phyloP scores from a whole-genome alignment of 768 basidiomycete species.

The Termitomyces sp. region DNA sequence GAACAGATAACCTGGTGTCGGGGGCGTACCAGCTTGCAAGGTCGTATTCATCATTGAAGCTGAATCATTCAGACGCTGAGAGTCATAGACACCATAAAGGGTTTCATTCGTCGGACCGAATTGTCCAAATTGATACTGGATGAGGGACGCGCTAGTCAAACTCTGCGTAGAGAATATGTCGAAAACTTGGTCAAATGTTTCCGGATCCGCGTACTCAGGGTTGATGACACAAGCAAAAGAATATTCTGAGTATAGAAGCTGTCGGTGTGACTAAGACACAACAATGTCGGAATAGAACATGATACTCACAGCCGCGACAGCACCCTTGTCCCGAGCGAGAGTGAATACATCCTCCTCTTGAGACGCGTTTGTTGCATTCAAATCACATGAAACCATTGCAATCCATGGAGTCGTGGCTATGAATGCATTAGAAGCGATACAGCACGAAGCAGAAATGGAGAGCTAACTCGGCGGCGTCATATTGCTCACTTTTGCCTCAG shows the following conservation, averaged over 20 bases:
- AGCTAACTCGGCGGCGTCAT: constrained; percentile 45
- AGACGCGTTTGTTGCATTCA: constrained; percentile 64
- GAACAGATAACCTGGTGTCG: constrained; percentile 59
- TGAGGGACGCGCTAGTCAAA: constrained; percentile 51
- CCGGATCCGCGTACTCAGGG: constrained; percentile 58
- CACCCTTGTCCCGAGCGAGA: constrained; percentile 73
- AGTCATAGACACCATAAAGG: constrained; percentile 55
- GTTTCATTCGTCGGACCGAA: constrained; percentile 47
- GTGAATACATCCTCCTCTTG: constrained; percentile 75
- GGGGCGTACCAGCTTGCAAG: constrained; percentile 31
- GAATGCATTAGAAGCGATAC: background rate
- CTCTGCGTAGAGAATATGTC: constrained; percentile 76
- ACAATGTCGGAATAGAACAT: background rate
- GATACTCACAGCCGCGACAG: constrained; percentile 66
- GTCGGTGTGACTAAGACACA: background rate
- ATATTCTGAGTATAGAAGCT: constrained; percentile 77
- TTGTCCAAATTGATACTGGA: constrained; percentile 58
- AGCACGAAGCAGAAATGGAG: background rate
- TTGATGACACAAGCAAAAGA: constrained; percentile 77
- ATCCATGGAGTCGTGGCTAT: constrained; percentile 84
- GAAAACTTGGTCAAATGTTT: constrained; percentile 65
- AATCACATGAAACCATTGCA: constrained; percentile 81
- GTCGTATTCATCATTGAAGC: constrained; percentile 40
- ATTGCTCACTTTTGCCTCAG: constrained; percentile 51
- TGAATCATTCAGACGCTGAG: constrained; percentile 57